A percentile compares a stretch with the other conserved stretches of the same genome.
Evolutionary conservation across 768 basidiomycete genomes (phyloP).

Genomic region (Strobilomyces confusus): DNA sequence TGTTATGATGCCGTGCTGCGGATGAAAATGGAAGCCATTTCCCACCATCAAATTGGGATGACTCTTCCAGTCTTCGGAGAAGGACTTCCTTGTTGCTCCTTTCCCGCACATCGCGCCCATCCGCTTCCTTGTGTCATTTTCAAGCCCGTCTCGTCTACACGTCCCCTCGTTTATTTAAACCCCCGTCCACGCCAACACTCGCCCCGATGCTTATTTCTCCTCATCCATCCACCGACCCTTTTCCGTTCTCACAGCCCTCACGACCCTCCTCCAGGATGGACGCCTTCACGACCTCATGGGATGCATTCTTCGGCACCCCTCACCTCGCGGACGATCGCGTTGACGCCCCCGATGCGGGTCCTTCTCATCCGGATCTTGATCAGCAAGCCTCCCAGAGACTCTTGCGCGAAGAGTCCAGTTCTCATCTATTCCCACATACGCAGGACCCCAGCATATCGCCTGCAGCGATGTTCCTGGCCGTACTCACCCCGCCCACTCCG

Average conservation of each 20-base stretch:
- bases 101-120: slow-evolving; percentile 6
- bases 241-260: slow-evolving; percentile 7
- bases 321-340: slow-evolving; percentile 2
- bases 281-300: slow-evolving; percentile 10
- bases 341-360: background rate
- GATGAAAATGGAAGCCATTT: slow-evolving; percentile 3
- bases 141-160: background rate
- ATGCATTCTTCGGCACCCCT: background rate
- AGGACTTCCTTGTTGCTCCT: slow-evolving; percentile 9
- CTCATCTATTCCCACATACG: slow-evolving; percentile 8
- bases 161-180: slow-evolving; percentile 1
- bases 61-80: slow-evolving; percentile 6
- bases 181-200: background rate
- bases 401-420: background rate
- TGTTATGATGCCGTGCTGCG: background rate
- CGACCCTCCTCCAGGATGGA: slow-evolving; percentile 8
- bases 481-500: slow-evolving; percentile 46
- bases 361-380: slow-evolving; percentile 26
- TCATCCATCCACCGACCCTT: background rate
- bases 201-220: slow-evolving; percentile 2
- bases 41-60: slow-evolving; percentile 19
- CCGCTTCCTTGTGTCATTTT: background rate
- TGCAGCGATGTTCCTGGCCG: slow-evolving; percentile 70
- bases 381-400: slow-evolving; percentile 22
- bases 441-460: slow-evolving; percentile 44